A percentile compares a stretch with the other conserved stretches of the same genome.
These are phyloP conservation scores for Fusarium odoratissimum DNA, from an alignment of 2,329 filamentous ascomycete genomes.

Conservation along the genomic window DNA sequence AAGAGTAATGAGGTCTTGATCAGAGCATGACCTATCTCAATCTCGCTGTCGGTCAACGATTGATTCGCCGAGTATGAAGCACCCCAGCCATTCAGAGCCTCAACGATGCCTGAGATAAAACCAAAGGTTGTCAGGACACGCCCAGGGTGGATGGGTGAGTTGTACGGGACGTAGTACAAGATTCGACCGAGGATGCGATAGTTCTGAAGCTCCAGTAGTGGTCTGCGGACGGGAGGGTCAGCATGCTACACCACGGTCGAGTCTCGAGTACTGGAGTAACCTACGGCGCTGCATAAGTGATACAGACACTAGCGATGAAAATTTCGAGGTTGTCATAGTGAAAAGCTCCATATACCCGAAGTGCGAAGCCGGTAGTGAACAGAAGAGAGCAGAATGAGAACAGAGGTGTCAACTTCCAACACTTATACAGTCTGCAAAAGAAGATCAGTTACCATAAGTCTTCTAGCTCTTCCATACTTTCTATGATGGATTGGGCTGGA, in stretches of 20 bases:
- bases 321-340: conserved; percentile 48
- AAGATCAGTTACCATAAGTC: background rate
- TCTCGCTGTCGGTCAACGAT: conserved; percentile 51
- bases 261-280: conserved; percentile 2
- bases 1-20: conserved; percentile 64
- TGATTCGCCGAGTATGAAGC: conserved; percentile 61
- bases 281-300: conserved; percentile 52
- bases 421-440: conserved; percentile 61
- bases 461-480: no score
- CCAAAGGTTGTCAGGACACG: conserved; percentile 60
- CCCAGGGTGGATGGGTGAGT: conserved; percentile 62
- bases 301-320: conserved; percentile 51
- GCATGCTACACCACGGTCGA: background rate
- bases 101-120: conserved; percentile 59
- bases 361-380: conserved; percentile 66
- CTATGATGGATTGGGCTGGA: background rate
- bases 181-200: conserved; percentile 71
- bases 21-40: conserved; percentile 57
- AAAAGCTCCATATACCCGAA: conserved; percentile 51
- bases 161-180: conserved; percentile 67
- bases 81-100: conserved; percentile 60
- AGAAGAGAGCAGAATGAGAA: conserved; percentile 65
- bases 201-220: conserved; percentile 69
- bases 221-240: conserved; percentile 49
- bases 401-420: conserved; percentile 65